A percentile compares a stretch with the other conserved stretches of the same genome.
These are phyloP conservation scores for Neocatenulostroma microsporum DNA, from an alignment of 2,329 filamentous ascomycete genomes.

Conservation along the genomic window DNA sequence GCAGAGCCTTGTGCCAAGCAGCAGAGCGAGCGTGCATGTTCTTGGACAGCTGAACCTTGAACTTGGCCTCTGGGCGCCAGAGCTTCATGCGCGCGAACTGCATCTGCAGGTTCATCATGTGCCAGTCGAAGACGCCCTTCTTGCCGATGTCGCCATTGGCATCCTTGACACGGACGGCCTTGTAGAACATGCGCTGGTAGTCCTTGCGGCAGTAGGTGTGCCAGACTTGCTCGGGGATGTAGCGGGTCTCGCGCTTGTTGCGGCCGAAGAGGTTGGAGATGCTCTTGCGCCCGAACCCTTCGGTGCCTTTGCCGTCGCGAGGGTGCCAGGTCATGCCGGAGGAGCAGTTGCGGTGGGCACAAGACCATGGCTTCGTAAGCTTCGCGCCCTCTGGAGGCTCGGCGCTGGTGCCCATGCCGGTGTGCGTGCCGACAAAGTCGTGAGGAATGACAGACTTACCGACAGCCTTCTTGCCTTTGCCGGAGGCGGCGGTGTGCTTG, in stretches of 20 bases:
- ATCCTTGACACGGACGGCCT: neutral
- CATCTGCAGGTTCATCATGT: constrained; percentile 15
- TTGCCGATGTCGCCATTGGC: too few relatives aligned
- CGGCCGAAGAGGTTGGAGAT: constrained; percentile 44
- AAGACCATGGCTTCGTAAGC: constrained; percentile 14
- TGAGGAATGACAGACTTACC: neutral
- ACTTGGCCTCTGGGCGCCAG: constrained; percentile 25
- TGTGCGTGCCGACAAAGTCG: constrained; percentile 4
- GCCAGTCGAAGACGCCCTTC: constrained; percentile 10
- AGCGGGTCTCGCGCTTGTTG: constrained; percentile 68
- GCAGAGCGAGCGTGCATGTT: constrained; percentile 17
- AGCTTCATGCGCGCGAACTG: constrained; percentile 24
- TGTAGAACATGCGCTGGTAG: constrained; percentile 55
- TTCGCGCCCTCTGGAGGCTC: constrained; percentile 4
- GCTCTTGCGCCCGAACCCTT: constrained; percentile 12
- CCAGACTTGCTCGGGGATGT: constrained; percentile 63
- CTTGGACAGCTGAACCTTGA: constrained; percentile 23
- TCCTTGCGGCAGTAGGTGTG: constrained; percentile 73
- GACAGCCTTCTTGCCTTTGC: neutral
- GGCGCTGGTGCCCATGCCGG: constrained; percentile 6
- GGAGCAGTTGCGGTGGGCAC: constrained; percentile 15
- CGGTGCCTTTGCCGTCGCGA: constrained; percentile 2
- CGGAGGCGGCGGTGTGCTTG: neutral
- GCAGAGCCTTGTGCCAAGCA: constrained; percentile 17
- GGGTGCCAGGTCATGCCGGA: constrained; percentile 17